A percentile compares a stretch with the other conserved stretches of the same genome.
Conservation (phyloP, 768 basidiomycete genomes). For the Boletellus emodensis region DNA sequence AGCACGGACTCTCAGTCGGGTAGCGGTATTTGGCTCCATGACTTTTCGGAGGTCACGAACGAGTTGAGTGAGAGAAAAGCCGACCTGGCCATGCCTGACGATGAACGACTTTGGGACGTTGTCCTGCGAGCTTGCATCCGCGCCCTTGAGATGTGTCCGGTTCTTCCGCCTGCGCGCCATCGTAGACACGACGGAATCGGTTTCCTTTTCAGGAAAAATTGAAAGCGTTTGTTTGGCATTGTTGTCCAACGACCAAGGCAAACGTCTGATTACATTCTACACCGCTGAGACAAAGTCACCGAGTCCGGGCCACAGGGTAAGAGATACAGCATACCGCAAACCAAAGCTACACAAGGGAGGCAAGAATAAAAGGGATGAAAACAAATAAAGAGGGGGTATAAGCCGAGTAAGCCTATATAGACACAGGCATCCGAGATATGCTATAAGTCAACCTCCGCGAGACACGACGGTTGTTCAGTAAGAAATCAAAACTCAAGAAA, state of each 20-base stretch:
- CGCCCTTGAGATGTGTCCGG: conserved; percentile 74
- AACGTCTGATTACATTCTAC: not conserved
- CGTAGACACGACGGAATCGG: conserved; percentile 1
- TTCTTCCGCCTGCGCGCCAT: conserved; percentile 76
- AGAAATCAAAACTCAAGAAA: conserved; percentile 69
- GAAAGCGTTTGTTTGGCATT: conserved; percentile 22
- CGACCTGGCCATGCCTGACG: conserved; percentile 93
- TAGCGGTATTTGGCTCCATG: conserved; percentile 98
- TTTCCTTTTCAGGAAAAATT: conserved; percentile 21
- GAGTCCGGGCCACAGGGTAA: conserved; percentile 7
- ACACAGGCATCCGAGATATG: conserved; percentile 14
- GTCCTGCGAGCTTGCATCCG: conserved; percentile 33
- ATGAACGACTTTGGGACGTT: conserved; percentile 87
- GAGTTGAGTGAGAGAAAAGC: conserved; percentile 79
- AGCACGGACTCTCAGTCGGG: conserved; percentile 70
- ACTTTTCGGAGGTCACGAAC: conserved; percentile 92
- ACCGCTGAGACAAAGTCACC: not conserved
- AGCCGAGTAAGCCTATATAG: not conserved
- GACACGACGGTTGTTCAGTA: conserved; percentile 5
- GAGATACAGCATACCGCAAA: conserved; percentile 28
- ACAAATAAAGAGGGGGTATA: not conserved
- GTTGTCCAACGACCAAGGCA: conserved; percentile 11
- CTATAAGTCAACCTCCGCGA: conserved; percentile 23
- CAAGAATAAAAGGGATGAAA: conserved; percentile 1
- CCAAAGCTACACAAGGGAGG: conserved; percentile 27